A percentile compares a stretch with the other conserved stretches of the same genome.
phyloP scores from a whole-genome alignment of 2,329 filamentous ascomycete species.

The Rutstroemia sp. region DNA sequence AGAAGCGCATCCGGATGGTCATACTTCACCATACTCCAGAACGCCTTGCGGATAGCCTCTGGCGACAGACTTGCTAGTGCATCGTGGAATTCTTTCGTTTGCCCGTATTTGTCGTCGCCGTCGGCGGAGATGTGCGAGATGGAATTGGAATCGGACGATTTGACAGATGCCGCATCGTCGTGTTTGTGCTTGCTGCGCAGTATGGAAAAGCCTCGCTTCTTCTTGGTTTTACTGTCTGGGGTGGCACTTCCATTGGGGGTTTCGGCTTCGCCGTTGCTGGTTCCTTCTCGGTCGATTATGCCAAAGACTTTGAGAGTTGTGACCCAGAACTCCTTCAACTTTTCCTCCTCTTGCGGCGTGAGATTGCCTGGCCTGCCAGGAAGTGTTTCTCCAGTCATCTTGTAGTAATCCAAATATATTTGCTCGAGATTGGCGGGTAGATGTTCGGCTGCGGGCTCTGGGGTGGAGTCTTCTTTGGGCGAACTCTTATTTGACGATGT shows the following conservation, averaged over 20 bases:
- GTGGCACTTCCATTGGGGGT: constrained; percentile 17
- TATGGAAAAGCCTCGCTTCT: constrained; percentile 58
- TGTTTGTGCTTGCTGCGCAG: constrained; percentile 58
- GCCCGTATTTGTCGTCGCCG: constrained; percentile 84
- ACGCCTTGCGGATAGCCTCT: constrained; percentile 68
- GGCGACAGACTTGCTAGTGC: constrained; percentile 70
- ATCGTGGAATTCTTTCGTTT: constrained; percentile 78
- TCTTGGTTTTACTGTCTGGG: constrained; percentile 55
- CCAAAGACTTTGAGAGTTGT: constrained; percentile 70
- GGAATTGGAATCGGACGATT: constrained; percentile 23
- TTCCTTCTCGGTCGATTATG: constrained; percentile 37
- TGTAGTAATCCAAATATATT: constrained; percentile 13
- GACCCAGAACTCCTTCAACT: constrained; percentile 81
- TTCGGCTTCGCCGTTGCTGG: constrained; percentile 20
- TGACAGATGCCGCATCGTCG: constrained; percentile 38
- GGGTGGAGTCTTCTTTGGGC: neutral
- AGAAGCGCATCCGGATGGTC: constrained; percentile 85
- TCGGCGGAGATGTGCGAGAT: constrained; percentile 23
- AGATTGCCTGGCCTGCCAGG: constrained; percentile 79
- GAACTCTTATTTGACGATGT: neutral
- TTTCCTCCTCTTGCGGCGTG: constrained; percentile 81
- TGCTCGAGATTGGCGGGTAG: constrained; percentile 4
- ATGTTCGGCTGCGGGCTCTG: neutral
- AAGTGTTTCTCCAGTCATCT: constrained; percentile 39
- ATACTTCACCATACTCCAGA: constrained; percentile 94